These are phyloP conservation scores for Dalechampia spathulata DNA, from an alignment of 441 rosid genomes.

Conservation along the genomic window DNA sequence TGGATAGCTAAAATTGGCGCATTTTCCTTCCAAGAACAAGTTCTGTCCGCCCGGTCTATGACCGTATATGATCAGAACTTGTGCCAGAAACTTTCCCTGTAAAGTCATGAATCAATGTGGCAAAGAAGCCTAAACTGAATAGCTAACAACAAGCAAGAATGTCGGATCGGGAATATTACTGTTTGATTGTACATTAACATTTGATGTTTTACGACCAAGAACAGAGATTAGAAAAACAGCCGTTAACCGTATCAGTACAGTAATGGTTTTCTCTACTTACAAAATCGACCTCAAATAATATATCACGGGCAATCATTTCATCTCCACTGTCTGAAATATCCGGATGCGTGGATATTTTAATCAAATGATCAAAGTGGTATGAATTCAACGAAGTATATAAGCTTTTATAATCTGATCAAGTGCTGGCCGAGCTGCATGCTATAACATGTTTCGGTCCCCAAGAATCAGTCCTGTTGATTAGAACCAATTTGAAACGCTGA, in stretches of 20 bases:
- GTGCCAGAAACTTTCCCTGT: too few species aligned
- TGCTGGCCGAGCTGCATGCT: conserved; percentile 6
- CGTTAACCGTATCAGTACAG: background rate
- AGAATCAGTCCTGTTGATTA: conserved; percentile 11
- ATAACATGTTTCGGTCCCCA: background rate
- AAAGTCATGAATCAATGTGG: too few species aligned
- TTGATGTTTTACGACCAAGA: too few species aligned
- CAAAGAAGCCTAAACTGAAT: too few species aligned
- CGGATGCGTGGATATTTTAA: background rate
- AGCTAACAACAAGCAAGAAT: too few species aligned
- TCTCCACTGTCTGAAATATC: background rate
- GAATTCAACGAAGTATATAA: conserved; percentile 6
- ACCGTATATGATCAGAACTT: too few species aligned
- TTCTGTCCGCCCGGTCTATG: too few species aligned
- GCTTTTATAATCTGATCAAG: background rate
- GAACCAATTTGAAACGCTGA: conserved; percentile 77
- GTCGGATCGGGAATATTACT: too few species aligned
- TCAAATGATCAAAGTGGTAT: background rate
- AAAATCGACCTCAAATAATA: background rate
- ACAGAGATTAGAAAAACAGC: too few species aligned
- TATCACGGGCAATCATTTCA: background rate
- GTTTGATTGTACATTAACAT: too few species aligned
- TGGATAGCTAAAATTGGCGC: too few species aligned
- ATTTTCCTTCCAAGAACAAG: too few species aligned
- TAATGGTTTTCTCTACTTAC: background rate